These are phyloP conservation scores for Gossypioides kirkii DNA, from an alignment of 345 rosid genomes.

Conservation along the genomic window DNA sequence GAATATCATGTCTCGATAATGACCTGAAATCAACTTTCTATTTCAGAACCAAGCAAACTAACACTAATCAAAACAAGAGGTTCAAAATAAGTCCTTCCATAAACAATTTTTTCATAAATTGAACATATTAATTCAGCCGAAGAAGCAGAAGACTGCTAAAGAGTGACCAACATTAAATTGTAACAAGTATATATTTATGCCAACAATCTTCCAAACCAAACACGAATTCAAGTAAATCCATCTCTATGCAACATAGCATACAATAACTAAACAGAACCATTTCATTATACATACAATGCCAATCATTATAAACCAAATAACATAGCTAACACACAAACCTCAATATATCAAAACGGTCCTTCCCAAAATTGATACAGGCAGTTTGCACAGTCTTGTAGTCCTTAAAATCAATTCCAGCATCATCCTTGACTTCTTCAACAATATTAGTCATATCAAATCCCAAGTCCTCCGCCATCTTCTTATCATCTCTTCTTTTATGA, in stretches of 20 bases:
- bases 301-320: not conserved
- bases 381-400: conserved; percentile 72
- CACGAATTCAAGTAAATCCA: not conserved
- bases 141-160: not conserved
- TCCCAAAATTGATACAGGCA: conserved; percentile 86
- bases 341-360: conserved; percentile 90
- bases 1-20: conserved; percentile 77
- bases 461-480: conserved; percentile 43
- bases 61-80: not conserved
- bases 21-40: conserved; percentile 55
- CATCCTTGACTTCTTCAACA: conserved; percentile 23
- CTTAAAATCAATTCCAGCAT: conserved; percentile 47
- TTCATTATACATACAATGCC: not conserved
- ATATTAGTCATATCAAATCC: conserved; percentile 44
- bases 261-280: not conserved
- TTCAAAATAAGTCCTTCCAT: not conserved
- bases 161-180: not conserved
- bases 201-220: conserved; percentile 5
- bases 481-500: conserved; percentile 67
- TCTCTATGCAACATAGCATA: not conserved
- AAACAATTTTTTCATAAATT: not conserved
- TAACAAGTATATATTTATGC: not conserved
- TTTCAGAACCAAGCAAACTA: conserved; percentile 23
- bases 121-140: not conserved
- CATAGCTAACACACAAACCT: conserved; percentile 43